Evolutionary conservation across 768 basidiomycete species (phyloP).

Genomic region (Mycena vulgaris): DNA sequence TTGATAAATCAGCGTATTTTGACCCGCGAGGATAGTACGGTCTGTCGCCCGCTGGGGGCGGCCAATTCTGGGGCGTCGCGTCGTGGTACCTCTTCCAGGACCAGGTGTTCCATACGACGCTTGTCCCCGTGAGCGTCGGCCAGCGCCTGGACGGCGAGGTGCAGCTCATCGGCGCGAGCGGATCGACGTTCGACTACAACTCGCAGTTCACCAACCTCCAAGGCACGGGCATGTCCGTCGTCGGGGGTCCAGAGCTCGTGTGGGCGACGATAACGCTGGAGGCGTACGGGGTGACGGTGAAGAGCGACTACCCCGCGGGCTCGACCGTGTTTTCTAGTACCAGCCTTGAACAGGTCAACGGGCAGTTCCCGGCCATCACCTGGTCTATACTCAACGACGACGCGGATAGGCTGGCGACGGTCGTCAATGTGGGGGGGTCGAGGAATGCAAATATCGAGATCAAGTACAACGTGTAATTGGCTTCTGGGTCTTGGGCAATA

Average conservation of each 20-base stretch:
- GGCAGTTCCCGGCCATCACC: neutral
- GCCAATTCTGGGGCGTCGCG: neutral
- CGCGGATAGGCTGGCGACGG: constrained; percentile 14
- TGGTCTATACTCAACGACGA: constrained; percentile 6
- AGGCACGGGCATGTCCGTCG: constrained; percentile 23
- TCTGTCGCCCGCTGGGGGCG: too few relatives aligned
- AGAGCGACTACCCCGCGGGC: constrained; percentile 22
- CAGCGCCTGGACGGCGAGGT: constrained; percentile 16
- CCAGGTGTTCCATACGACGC: neutral
- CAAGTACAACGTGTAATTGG: neutral
- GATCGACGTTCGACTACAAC: constrained; percentile 24
- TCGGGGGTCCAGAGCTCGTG: constrained; percentile 6
- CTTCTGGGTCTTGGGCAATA: too few relatives aligned
- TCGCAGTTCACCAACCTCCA: constrained; percentile 27
- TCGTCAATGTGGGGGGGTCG: neutral
- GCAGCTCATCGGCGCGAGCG: constrained; percentile 12
- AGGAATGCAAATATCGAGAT: constrained; percentile 4
- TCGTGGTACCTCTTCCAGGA: neutral
- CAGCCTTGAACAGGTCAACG: neutral
- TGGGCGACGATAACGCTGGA: constrained; percentile 20
- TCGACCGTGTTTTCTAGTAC: constrained; percentile 17
- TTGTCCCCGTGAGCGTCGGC: neutral
- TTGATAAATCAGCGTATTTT: too few relatives aligned
- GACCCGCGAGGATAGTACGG: too few relatives aligned
- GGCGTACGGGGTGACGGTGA: neutral